A percentile compares a stretch with the other conserved stretches of the same genome.
Evolutionary conservation across 1,284 basidiomycete species (phyloP).

Genomic region (Pyrrhoderma noxium): DNA sequence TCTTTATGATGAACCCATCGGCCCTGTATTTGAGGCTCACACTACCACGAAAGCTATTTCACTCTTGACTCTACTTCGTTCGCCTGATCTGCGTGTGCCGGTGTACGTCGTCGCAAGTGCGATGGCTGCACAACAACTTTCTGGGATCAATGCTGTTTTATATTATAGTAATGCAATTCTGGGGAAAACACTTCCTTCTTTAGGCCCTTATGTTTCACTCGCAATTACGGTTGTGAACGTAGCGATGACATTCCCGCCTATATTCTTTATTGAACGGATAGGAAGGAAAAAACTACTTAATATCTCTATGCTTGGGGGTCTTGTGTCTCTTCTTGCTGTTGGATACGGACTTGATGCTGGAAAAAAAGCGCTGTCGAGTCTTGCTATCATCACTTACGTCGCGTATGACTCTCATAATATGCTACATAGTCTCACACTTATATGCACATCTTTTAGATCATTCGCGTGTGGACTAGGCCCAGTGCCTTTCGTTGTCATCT

Average conservation of each 20-base stretch:
- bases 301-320: slow-evolving; percentile 54
- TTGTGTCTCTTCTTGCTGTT: slow-evolving; percentile 59
- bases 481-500: slow-evolving; percentile 85
- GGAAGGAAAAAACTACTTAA: slow-evolving; percentile 55
- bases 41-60: slow-evolving; percentile 32
- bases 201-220: slow-evolving; percentile 73
- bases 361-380: slow-evolving; percentile 54
- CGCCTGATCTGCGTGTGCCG: slow-evolving; percentile 55
- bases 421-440: too few relatives aligned
- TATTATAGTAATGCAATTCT: slow-evolving; percentile 89
- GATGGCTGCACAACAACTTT: slow-evolving; percentile 75
- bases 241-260: slow-evolving; percentile 73
- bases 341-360: slow-evolving; percentile 67
- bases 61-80: slow-evolving; percentile 45
- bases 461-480: slow-evolving; percentile 91
- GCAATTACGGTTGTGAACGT: slow-evolving; percentile 79
- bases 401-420: slow-evolving; percentile 44
- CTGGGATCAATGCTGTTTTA: slow-evolving; percentile 71
- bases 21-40: slow-evolving; percentile 9
- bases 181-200: slow-evolving; percentile 64
- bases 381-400: slow-evolving; percentile 78
- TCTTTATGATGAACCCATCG: slow-evolving; percentile 27
- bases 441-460: slow-evolving; percentile 30
- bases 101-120: slow-evolving; percentile 65
- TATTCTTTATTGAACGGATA: slow-evolving; percentile 78